These are phyloP conservation scores for Chaetomidium leptoderma DNA, from an alignment of 495 filamentous ascomycete genomes.

Conservation along the genomic window DNA sequence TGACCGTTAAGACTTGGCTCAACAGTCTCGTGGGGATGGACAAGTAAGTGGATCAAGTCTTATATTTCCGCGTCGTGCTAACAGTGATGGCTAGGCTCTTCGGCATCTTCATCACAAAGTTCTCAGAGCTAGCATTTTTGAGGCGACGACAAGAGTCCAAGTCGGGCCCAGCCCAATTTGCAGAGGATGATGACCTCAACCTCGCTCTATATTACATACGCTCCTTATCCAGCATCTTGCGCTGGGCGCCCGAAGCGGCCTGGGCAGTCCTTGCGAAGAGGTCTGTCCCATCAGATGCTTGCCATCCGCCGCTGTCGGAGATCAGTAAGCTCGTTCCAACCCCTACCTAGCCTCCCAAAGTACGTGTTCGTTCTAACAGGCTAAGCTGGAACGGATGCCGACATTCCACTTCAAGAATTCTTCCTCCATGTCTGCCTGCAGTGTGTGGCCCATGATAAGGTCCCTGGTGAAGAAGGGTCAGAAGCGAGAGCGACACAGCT, in stretches of 20 bases:
- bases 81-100: conserved; percentile 43
- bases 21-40: conserved; percentile 66
- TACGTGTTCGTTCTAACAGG: conserved; percentile 20
- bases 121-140: conserved; percentile 53
- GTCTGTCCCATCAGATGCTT: conserved; percentile 37
- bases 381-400: conserved; percentile 44
- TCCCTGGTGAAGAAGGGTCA: conserved; percentile 31
- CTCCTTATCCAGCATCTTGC: conserved; percentile 66
- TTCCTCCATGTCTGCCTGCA: conserved; percentile 56
- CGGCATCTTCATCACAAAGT: conserved; percentile 52
- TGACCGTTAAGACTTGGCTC: conserved; percentile 77
- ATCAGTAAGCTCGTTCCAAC: conserved; percentile 39
- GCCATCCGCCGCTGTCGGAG: conserved; percentile 34
- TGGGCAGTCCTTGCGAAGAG: conserved; percentile 58
- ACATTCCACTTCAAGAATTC: conserved; percentile 56
- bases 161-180: conserved; percentile 20
- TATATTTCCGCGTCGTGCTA: not conserved
- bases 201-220: conserved; percentile 75
- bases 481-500: conserved; percentile 52
- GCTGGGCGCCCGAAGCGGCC: conserved; percentile 54
- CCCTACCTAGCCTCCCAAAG: not conserved
- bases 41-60: conserved; percentile 40
- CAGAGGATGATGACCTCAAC: conserved; percentile 61
- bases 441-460: conserved; percentile 50
- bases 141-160: conserved; percentile 28